Conservation (phyloP, 2,329 filamentous ascomycete species). For the Aspergillus awamori region DNA sequence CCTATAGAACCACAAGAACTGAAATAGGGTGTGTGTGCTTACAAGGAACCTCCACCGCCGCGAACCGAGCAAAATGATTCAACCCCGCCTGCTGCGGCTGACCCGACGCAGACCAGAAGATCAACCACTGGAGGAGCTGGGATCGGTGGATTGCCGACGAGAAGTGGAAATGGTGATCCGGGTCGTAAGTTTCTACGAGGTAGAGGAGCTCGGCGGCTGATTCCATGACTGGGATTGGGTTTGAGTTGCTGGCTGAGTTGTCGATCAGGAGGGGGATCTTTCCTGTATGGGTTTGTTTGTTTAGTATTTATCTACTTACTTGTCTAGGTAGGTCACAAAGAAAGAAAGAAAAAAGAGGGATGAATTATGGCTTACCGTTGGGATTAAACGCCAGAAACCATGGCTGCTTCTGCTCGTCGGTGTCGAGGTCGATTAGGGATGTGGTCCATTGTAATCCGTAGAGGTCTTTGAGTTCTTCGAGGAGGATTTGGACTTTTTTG, state of each 20-base stretch:
- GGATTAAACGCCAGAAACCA: slow-evolving; percentile 1
- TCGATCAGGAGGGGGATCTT: not conserved
- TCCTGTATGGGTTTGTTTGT: not conserved
- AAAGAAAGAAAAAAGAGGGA: not conserved
- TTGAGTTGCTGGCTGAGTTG: not conserved
- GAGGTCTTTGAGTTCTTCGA: not conserved
- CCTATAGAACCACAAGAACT: too few relatives aligned
- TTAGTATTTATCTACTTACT: not conserved
- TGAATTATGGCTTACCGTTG: not conserved
- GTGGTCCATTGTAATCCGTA: not conserved
- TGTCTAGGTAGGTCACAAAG: too few relatives aligned
- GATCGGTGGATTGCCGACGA: not conserved
- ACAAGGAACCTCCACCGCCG: not conserved
- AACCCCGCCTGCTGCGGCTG: not conserved
- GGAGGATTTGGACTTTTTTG: slow-evolving; percentile 5
- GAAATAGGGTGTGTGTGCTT: too few relatives aligned
- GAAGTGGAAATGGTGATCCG: not conserved
- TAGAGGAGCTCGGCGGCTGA: not conserved
- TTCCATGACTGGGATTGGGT: not conserved
- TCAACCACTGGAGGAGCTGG: not conserved
- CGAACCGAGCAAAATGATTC: not conserved
- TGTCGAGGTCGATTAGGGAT: not conserved
- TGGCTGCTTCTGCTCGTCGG: slow-evolving; percentile 3
- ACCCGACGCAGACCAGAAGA: not conserved
- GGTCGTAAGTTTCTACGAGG: not conserved